Evolutionary conservation across 1,284 basidiomycete species (phyloP).

Genomic region (Melampsora americana): DNA sequence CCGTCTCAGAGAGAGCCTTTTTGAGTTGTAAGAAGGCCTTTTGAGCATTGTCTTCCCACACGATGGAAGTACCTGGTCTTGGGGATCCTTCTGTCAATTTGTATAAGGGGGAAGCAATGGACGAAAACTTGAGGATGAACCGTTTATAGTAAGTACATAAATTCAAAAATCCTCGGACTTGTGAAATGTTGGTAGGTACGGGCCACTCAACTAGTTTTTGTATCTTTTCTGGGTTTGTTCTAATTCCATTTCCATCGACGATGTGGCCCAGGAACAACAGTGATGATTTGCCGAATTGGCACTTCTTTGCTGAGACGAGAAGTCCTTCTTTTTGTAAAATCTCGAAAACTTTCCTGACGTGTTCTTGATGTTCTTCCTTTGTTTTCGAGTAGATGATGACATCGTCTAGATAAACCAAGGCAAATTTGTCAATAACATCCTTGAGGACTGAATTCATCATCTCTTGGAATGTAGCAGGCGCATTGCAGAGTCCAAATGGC

Average conservation of each 20-base stretch:
- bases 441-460: no score
- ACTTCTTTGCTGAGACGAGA: constrained; percentile 1
- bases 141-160: constrained; percentile 24
- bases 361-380: neutral
- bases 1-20: neutral
- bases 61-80: neutral
- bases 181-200: no score
- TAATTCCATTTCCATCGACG: neutral
- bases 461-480: no score
- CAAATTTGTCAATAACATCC: no score
- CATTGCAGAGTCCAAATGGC: no score
- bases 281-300: neutral
- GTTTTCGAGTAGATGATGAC: constrained; percentile 2
- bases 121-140: constrained; percentile 9
- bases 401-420: constrained; percentile 10
- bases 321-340: neutral
- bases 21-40: constrained; percentile 6
- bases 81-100: constrained; percentile 13
- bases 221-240: neutral
- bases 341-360: constrained; percentile 1
- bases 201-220: no score
- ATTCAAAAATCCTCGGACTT: no score
- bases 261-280: constrained; percentile 12
- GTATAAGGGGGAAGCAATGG: neutral
- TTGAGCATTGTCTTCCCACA: no score